Conservation (phyloP, 108 stramenopile genomes). For the Craspedostauros australis region DNA sequence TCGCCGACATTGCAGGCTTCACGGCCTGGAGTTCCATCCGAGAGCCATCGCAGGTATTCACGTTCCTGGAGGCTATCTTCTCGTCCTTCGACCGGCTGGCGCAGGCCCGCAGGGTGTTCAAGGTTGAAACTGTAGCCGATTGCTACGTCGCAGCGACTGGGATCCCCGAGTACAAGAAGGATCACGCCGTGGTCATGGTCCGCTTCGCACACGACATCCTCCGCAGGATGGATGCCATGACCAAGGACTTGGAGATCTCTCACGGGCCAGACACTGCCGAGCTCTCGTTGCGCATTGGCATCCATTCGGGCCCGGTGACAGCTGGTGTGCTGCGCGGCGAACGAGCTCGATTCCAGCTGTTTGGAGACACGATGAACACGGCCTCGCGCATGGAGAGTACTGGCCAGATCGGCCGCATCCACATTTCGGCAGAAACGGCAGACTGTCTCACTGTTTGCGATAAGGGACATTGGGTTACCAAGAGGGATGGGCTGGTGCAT, state of each 20-base stretch:
- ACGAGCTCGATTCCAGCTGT: slow-evolving; percentile 42
- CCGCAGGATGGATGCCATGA: slow-evolving; percentile 18
- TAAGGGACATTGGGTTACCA: slow-evolving; percentile 30
- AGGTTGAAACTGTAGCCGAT: slow-evolving; percentile 47
- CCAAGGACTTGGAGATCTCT: slow-evolving; percentile 11
- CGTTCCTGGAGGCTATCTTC: slow-evolving; percentile 41
- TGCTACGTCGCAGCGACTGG: slow-evolving; percentile 61
- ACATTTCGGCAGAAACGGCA: slow-evolving; percentile 39
- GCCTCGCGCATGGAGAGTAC: slow-evolving; percentile 48
- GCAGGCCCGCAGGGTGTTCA: slow-evolving; percentile 33
- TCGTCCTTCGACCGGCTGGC: slow-evolving; percentile 40
- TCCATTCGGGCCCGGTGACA: slow-evolving; percentile 46
- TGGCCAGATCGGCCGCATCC: slow-evolving; percentile 26
- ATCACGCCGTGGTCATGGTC: slow-evolving; percentile 47
- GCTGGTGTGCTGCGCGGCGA: slow-evolving; percentile 51
- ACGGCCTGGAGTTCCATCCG: slow-evolving; percentile 8
- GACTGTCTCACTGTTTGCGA: slow-evolving; percentile 26
- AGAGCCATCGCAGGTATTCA: slow-evolving; percentile 43
- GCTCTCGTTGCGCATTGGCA: slow-evolving; percentile 33
- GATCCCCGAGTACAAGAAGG: slow-evolving; percentile 32
- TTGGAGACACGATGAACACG: slow-evolving; percentile 56
- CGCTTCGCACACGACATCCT: slow-evolving; percentile 35
- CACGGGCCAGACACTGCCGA: slow-evolving; percentile 31
- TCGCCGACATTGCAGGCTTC: slow-evolving; percentile 48
- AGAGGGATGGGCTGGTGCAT: slow-evolving; percentile 25